Percentiles rank a stretch among this genome's conserved stretches.
Conservation (phyloP, 2,329 filamentous ascomycete genomes). For the Aspergillaceae sp. region DNA sequence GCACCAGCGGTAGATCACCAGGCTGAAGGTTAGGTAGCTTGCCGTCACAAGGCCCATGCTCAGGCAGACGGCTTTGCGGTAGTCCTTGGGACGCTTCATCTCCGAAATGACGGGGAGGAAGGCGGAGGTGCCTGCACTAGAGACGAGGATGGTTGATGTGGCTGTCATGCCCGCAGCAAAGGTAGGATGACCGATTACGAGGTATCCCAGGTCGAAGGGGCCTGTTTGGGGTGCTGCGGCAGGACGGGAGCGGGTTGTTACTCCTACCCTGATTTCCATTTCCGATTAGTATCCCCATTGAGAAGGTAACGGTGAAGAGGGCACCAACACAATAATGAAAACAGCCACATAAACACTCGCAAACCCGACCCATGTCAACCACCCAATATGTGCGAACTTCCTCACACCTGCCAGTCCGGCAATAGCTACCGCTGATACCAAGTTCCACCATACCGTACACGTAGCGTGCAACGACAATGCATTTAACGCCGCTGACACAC, state of each 20-base stretch:
- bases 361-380: conserved; percentile 55
- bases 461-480: conserved; percentile 49
- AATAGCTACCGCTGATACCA: conserved; percentile 45
- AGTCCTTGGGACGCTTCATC: conserved; percentile 53
- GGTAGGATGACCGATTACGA: conserved; percentile 46
- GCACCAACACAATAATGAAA: conserved; percentile 43
- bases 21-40: conserved; percentile 48
- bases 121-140: conserved; percentile 50
- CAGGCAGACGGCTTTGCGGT: conserved; percentile 51
- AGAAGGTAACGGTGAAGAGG: too few species aligned
- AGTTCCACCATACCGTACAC: conserved; percentile 52
- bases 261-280: conserved; percentile 34
- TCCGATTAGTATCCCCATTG: conserved; percentile 3
- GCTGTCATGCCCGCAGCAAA: conserved; percentile 54
- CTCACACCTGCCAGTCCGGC: conserved; percentile 43
- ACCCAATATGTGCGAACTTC: conserved; percentile 53
- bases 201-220: conserved; percentile 52
- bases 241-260: conserved; percentile 50
- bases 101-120: conserved; percentile 59
- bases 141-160: conserved; percentile 52
- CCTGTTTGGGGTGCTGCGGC: conserved; percentile 54
- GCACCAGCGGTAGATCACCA: conserved; percentile 38
- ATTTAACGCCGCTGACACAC: conserved; percentile 52
- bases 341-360: conserved; percentile 50
- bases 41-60: conserved; percentile 52